Conservation (phyloP, 2,329 filamentous ascomycete genomes). For the Amauroascus verrucosus region DNA sequence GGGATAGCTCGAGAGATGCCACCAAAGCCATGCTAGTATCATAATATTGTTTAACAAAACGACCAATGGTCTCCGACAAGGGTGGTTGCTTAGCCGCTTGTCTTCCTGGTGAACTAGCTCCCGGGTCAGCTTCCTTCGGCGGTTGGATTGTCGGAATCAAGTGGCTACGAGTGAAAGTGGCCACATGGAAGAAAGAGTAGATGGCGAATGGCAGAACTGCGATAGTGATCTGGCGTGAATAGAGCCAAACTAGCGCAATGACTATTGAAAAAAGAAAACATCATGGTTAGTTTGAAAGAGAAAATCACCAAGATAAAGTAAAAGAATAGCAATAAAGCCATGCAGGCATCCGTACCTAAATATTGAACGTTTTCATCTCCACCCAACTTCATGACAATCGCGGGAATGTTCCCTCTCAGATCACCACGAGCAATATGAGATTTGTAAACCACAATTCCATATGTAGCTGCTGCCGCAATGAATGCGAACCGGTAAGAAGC, state of each 20-base stretch:
- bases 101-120: constrained; percentile 45
- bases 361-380: constrained; percentile 97
- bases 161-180: constrained; percentile 90
- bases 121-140: constrained; percentile 45
- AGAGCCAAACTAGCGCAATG: constrained; percentile 92
- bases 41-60: constrained; percentile 97
- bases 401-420: constrained; percentile 54
- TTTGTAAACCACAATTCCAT: constrained; percentile 98
- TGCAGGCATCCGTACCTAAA: constrained; percentile 55
- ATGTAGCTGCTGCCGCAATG: constrained; percentile 77
- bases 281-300: not conserved
- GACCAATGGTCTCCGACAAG: constrained; percentile 71
- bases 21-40: constrained; percentile 92
- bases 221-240: constrained; percentile 76
- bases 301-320: not conserved
- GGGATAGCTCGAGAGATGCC: constrained; percentile 71
- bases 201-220: constrained; percentile 89
- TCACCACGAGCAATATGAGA: constrained; percentile 77
- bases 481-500: constrained; percentile 88
- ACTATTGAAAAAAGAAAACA: constrained; percentile 40
- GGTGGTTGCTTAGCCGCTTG: constrained; percentile 43
- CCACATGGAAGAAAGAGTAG: constrained; percentile 97
- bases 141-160: constrained; percentile 78
- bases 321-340: not conserved
- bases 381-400: constrained; percentile 56